Evolutionary conservation across 176 grass and related monocot species (phyloP).

Genomic region (Oryza australiensis): DNA sequence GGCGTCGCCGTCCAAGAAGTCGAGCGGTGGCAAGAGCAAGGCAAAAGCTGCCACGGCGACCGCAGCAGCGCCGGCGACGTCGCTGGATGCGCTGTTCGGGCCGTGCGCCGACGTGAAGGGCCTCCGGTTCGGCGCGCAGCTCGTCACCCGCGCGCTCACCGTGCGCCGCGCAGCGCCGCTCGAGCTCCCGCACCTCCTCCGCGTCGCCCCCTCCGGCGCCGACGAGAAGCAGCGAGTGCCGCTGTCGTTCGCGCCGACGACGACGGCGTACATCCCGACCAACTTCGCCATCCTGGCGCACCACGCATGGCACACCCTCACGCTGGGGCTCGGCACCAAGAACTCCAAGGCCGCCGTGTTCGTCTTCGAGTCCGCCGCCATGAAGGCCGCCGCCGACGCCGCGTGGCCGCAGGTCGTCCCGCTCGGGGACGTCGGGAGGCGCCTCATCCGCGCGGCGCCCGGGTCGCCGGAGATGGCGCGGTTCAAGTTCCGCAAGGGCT

Average conservation of each 20-base stretch:
- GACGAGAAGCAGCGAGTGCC: neutral
- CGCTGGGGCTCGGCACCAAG: slow-evolving; percentile 81
- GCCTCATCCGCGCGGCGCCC: slow-evolving; percentile 61
- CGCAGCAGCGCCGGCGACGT: slow-evolving; percentile 3
- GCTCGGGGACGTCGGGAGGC: slow-evolving; percentile 77
- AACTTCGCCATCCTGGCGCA: slow-evolving; percentile 97
- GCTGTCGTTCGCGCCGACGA: slow-evolving; percentile 77
- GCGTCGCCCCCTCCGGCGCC: slow-evolving; percentile 20
- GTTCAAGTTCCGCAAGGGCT: slow-evolving; percentile 96
- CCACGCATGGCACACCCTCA: slow-evolving; percentile 94
- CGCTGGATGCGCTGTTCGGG: slow-evolving; percentile 68
- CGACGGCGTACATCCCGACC: slow-evolving; percentile 80
- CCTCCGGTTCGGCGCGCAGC: slow-evolving; percentile 81
- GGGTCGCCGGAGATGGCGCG: slow-evolving; percentile 74
- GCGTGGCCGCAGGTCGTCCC: slow-evolving; percentile 71
- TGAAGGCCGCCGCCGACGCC: slow-evolving; percentile 71
- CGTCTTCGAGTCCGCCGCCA: slow-evolving; percentile 81
- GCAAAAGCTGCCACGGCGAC: neutral
- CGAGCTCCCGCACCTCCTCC: slow-evolving; percentile 88
- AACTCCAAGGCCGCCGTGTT: slow-evolving; percentile 92
- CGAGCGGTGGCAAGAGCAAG: slow-evolving; percentile 5
- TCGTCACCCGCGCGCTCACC: slow-evolving; percentile 84
- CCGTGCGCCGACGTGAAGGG: slow-evolving; percentile 77
- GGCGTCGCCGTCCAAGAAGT: slow-evolving; percentile 19
- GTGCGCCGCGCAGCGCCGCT: slow-evolving; percentile 77